Evolutionary conservation across 352 stramenopile genomes (phyloP), one percentile per base, ranked within the genome.

Genomic region (Blastocystis sp.): DNA sequence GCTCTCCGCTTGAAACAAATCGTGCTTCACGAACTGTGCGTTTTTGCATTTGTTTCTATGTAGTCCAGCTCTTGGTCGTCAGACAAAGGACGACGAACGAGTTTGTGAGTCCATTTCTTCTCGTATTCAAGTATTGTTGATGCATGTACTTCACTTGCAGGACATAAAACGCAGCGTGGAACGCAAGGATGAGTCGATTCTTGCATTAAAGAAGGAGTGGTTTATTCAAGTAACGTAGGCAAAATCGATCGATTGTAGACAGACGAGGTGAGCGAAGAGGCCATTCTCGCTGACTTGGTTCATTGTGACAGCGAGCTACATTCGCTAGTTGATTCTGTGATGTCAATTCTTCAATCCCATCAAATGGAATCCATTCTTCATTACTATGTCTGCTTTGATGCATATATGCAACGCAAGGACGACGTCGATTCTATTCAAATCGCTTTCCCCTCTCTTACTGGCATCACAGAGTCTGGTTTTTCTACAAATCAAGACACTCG

Each of bases 1-100:
- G 73, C 47, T 6, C 34, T 85, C 68, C 73, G 73, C 39, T 34
- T 85, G 53, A 85, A 85, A 53, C 73, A 85, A 50, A 69, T 50
- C 26, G 73, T 85, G 5, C n/a, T 20, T 45, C 63, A 69, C 56
- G 73, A 85, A 37, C 37, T 85, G 73, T 85, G 18, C n/a, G 13
- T 4, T 43, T 66, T 0, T 53, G 8, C 24, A 6, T 16, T 39
- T 55, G 3, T 3, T 30, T 20, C 63, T 68, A 66, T 54, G 8
- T 68, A 85, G 73, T 26, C 73, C 73, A 34, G 37, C 73, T 24
- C 13, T 85, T 16, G 26, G 34, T n/a, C 59, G 63, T n/a, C 73
- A 85, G 39, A 62, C 8, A 11, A 85, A 85, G 34, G 73, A 85
- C 34, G 43, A 68, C 37, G 73, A 85, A 7, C 20, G 73, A 26